Evolutionary conservation across 306 rosid species (phyloP).

Genomic region (Vigna hirtella): DNA sequence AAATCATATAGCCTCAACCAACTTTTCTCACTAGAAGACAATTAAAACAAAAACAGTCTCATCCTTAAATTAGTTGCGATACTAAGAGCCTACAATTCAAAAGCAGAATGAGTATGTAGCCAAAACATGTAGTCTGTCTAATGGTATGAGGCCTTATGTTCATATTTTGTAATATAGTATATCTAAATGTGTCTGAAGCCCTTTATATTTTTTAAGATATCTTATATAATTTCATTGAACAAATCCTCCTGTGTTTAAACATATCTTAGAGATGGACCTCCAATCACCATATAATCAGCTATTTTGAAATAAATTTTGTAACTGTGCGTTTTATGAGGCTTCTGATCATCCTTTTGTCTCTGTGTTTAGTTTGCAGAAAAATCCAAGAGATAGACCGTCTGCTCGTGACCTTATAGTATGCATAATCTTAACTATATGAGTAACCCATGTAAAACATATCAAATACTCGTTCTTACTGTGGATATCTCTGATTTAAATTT

Average conservation of each 20-base stretch:
- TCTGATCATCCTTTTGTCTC: constrained; percentile 43
- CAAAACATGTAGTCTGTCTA: not conserved
- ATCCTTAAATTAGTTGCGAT: too few species aligned
- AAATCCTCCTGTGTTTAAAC: not conserved
- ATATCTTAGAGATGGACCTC: constrained; percentile 8
- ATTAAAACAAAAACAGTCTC: too few species aligned
- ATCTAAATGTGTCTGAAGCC: not conserved
- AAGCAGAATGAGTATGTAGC: not conserved
- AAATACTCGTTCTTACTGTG: constrained; percentile 44
- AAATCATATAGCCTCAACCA: constrained; percentile 28
- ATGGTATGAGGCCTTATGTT: constrained; percentile 1
- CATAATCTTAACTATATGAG: constrained; percentile 37
- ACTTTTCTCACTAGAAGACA: not conserved
- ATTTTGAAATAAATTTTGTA: constrained; percentile 30
- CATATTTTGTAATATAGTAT: not conserved
- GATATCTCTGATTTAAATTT: constrained; percentile 39
- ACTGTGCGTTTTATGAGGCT: constrained; percentile 42
- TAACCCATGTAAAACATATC: constrained; percentile 11
- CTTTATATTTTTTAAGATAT: not conserved
- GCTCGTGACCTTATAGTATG: constrained; percentile 83
- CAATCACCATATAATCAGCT: not conserved
- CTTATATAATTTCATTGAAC: constrained; percentile 21
- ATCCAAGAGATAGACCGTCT: constrained; percentile 69
- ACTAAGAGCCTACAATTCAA: too few species aligned
- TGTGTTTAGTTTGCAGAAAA: constrained; percentile 71